A percentile compares a stretch with the other conserved stretches of the same genome.
Conservation (phyloP, 139 green algal genomes). For the Chlamydomonas eustigma region DNA sequence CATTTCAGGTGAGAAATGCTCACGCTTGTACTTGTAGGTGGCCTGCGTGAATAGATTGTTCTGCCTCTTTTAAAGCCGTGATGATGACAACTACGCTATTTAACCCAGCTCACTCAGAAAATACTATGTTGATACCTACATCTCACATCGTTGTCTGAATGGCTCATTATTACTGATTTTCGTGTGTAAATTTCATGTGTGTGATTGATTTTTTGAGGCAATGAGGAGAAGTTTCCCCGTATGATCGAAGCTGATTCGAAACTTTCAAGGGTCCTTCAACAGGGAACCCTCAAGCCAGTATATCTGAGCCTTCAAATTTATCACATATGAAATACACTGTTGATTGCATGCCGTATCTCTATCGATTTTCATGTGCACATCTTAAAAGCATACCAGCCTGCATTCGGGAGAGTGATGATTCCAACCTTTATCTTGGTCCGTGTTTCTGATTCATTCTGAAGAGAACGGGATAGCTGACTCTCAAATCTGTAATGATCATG, state of each 20-base stretch:
- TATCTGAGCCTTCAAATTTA: neutral
- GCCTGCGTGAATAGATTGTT: too few species aligned
- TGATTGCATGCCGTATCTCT: neutral
- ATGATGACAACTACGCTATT: constrained; percentile 1
- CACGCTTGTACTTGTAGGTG: too few species aligned
- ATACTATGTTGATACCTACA: constrained; percentile 2
- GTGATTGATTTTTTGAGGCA: neutral
- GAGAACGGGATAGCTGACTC: neutral
- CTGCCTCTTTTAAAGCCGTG: neutral
- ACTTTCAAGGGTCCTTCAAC: neutral
- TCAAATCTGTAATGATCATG: too few species aligned
- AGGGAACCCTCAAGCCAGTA: constrained; percentile 4
- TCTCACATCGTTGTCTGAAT: neutral
- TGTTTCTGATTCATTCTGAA: constrained; percentile 3
- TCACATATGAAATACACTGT: neutral
- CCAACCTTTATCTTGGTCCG: constrained; percentile 4
- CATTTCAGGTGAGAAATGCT: too few species aligned
- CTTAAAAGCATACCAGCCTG: neutral
- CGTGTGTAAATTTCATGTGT: neutral
- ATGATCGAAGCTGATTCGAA: constrained; percentile 2
- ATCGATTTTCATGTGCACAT: neutral
- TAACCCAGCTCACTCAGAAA: constrained; percentile 1
- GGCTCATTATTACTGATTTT: neutral
- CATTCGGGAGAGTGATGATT: neutral
- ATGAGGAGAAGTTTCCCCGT: constrained; percentile 4